These are phyloP conservation scores for Cornus kousa DNA, from an alignment of 148 eudicot genomes.

Conservation along the genomic window DNA sequence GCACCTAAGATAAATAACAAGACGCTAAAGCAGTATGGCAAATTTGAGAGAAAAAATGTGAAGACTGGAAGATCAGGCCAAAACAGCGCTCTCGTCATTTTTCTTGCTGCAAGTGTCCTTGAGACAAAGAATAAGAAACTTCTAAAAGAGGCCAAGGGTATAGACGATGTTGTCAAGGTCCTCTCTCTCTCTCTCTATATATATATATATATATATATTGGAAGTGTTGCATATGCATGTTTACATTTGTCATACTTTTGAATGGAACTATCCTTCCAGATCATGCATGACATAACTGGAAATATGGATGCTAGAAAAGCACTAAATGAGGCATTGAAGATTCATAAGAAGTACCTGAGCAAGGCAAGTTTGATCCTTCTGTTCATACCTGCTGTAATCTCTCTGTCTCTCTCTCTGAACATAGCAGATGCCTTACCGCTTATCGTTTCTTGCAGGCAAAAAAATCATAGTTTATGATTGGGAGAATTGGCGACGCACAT, in stretches of 20 bases:
- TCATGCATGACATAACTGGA: slow-evolving; percentile 74
- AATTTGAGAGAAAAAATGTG: slow-evolving; percentile 73
- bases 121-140: slow-evolving; percentile 86
- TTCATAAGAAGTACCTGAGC: slow-evolving; percentile 78
- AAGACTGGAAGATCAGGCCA: slow-evolving; percentile 56
- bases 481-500: background rate
- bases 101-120: slow-evolving; percentile 89
- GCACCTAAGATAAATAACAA: slow-evolving; percentile 44
- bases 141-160: slow-evolving; percentile 84
- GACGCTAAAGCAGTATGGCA: slow-evolving; percentile 73
- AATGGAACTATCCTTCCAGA: slow-evolving; percentile 37
- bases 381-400: background rate
- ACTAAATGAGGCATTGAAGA: slow-evolving; percentile 63
- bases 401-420: background rate
- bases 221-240: background rate
- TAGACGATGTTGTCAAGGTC: slow-evolving; percentile 88
- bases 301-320: slow-evolving; percentile 80
- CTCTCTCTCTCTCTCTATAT: slow-evolving; percentile 5
- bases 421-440: background rate
- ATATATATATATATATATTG: no score
- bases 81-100: slow-evolving; percentile 67
- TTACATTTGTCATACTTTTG: background rate
- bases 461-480: slow-evolving; percentile 6
- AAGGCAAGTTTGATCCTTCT: slow-evolving; percentile 42
- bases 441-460: slow-evolving; percentile 11